A percentile compares a stretch with the other conserved stretches of the same genome.
Evolutionary conservation across 2,329 filamentous ascomycete species (phyloP).

Genomic region (Aspergillus sp.): DNA sequence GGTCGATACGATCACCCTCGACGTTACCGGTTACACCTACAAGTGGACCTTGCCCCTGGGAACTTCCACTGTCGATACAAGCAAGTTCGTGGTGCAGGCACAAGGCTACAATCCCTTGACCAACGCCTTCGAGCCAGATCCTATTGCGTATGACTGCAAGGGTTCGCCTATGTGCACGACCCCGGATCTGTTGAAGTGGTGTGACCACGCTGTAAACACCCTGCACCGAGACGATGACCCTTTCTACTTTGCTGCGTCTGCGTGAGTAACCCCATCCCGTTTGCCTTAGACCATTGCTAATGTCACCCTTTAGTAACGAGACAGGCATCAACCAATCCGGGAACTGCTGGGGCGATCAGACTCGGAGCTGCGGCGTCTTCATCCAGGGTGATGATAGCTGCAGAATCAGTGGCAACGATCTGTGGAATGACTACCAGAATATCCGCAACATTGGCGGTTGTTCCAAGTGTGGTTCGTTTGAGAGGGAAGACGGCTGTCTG

Average conservation of each 20-base stretch:
- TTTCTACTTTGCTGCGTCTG: constrained; percentile 5
- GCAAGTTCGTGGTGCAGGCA: constrained; percentile 15
- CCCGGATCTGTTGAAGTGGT: constrained; percentile 12
- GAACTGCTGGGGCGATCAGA: constrained; percentile 16
- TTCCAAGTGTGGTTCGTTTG: constrained; percentile 15
- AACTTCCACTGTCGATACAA: constrained; percentile 12
- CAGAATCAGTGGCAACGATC: constrained; percentile 14
- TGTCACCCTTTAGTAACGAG: constrained; percentile 1
- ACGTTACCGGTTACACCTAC: constrained; percentile 15
- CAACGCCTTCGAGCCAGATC: constrained; percentile 8
- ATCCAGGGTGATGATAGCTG: constrained; percentile 11
- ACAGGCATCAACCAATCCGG: constrained; percentile 6
- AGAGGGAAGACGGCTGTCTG: constrained; percentile 14
- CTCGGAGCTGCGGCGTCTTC: constrained; percentile 12
- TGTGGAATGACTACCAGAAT: constrained; percentile 18
- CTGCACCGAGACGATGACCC: constrained; percentile 8
- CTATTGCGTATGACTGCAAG: constrained; percentile 11
- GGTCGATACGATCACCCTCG: constrained; percentile 5
- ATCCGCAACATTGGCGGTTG: constrained; percentile 16
- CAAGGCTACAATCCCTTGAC: constrained; percentile 14
- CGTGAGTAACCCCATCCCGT: constrained; percentile 1
- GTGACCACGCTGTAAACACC: constrained; percentile 12
- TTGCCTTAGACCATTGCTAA: neutral
- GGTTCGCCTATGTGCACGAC: constrained; percentile 13
- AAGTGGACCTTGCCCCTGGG: constrained; percentile 14